Conservation (phyloP, 169 alveolate species). For the Eimeria sp. region DNA sequence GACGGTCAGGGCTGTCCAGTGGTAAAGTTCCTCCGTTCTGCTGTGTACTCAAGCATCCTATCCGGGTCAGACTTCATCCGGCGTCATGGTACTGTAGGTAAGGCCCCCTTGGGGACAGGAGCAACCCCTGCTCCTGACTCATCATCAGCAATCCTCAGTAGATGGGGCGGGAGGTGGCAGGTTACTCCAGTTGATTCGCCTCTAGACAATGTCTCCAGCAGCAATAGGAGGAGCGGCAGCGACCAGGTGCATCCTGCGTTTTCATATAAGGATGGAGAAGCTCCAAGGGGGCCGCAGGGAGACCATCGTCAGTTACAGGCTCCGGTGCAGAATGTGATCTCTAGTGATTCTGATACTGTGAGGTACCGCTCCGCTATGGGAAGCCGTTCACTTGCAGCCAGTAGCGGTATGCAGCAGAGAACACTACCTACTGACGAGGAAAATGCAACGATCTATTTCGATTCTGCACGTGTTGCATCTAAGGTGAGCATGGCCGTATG, state of each 20-base stretch:
- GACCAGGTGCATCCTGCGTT: neutral
- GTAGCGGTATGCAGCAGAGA: constrained; percentile 27
- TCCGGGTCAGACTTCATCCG: neutral
- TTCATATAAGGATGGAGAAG: neutral
- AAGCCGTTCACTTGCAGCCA: constrained; percentile 9
- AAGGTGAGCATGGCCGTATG: constrained; percentile 17
- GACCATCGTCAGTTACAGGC: neutral
- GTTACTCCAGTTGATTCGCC: constrained; percentile 36
- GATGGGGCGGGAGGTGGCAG: constrained; percentile 72
- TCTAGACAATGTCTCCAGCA: neutral
- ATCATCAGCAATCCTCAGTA: neutral
- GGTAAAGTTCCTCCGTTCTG: constrained; percentile 4
- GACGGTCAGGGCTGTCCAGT: constrained; percentile 29
- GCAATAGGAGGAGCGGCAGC: neutral
- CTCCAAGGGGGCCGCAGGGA: neutral
- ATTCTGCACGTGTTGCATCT: neutral
- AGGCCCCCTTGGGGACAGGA: neutral
- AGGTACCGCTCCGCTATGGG: constrained; percentile 6
- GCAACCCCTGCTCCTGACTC: neutral
- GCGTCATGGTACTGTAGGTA: neutral
- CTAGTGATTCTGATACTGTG: constrained; percentile 10
- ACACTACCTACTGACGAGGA: constrained; percentile 7
- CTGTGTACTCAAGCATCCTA: neutral
- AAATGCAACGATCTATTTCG: neutral
- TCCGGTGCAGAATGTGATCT: neutral